Evolutionary conservation across 31 red algal genomes (phyloP).

Genomic region (Asparagopsis taxiformis): DNA sequence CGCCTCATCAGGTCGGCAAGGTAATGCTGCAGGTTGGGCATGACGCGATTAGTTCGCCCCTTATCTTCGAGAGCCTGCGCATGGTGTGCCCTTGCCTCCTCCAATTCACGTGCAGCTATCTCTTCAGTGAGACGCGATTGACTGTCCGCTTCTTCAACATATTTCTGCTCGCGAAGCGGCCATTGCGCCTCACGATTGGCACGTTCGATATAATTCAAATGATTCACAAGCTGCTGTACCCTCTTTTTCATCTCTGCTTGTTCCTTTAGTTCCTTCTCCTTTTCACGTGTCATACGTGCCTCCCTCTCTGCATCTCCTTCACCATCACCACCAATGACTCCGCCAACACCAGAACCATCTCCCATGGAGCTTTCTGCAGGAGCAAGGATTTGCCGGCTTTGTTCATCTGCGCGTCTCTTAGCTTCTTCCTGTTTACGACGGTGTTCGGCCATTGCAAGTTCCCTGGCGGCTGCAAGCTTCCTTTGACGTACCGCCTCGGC

Average conservation of each 20-base stretch:
- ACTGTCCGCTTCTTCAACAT: slow-evolving; percentile 55
- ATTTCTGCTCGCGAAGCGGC: slow-evolving; percentile 45
- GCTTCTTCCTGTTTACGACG: slow-evolving; percentile 79
- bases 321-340: slow-evolving; percentile 35
- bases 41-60: slow-evolving; percentile 55
- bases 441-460: slow-evolving; percentile 63
- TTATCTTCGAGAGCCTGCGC: slow-evolving; percentile 68
- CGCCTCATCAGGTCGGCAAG: slow-evolving; percentile 31
- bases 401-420: slow-evolving; percentile 71
- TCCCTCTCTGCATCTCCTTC: slow-evolving; percentile 75
- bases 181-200: slow-evolving; percentile 81
- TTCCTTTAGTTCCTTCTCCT: slow-evolving; percentile 82
- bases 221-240: slow-evolving; percentile 48
- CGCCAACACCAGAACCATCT: slow-evolving; percentile 20
- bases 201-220: slow-evolving; percentile 87
- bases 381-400: slow-evolving; percentile 52
- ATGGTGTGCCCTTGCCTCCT: slow-evolving; percentile 63
- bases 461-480: slow-evolving; percentile 53
- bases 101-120: slow-evolving; percentile 50
- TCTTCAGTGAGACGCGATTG: slow-evolving; percentile 48
- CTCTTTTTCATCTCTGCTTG: slow-evolving; percentile 80
- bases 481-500: slow-evolving; percentile 73
- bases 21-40: slow-evolving; percentile 47
- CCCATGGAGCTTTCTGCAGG: slow-evolving; percentile 47
- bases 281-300: slow-evolving; percentile 75